A percentile compares a stretch with the other conserved stretches of the same genome.
Evolutionary conservation across 2,329 filamentous ascomycete species (phyloP).

Genomic region (Drechmeria coniospora): DNA sequence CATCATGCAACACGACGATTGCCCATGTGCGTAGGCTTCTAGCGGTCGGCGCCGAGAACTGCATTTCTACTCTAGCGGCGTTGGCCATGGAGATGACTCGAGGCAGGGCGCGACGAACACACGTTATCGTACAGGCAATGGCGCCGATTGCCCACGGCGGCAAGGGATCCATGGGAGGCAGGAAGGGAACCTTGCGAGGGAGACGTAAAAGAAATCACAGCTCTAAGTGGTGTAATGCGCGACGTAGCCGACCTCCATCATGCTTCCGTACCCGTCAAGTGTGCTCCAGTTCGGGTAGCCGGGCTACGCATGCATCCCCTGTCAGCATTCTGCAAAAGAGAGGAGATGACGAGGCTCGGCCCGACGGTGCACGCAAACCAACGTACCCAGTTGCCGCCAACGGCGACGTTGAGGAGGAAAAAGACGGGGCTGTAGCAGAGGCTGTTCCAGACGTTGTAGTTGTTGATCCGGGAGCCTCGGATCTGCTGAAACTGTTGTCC

Average conservation of each 20-base stretch:
- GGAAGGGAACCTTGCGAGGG: background rate
- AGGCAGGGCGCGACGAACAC: no score
- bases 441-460: conserved; percentile 30
- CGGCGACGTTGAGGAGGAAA: conserved; percentile 38
- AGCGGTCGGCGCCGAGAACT: no score
- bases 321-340: conserved; percentile 2
- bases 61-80: no score
- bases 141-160: no score
- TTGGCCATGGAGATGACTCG: no score
- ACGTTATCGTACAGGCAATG: no score
- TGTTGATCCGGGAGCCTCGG: conserved; percentile 26
- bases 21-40: no score
- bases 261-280: conserved; percentile 26
- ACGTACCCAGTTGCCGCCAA: conserved; percentile 38
- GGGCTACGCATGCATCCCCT: conserved; percentile 25
- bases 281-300: conserved; percentile 32
- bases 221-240: conserved; percentile 20
- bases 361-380: conserved; percentile 1
- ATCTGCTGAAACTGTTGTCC: conserved; percentile 27
- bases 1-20: no score
- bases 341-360: no score
- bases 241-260: conserved; percentile 38
- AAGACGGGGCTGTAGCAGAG: conserved; percentile 35
- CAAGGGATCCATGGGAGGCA: no score
- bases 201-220: no score